These are phyloP conservation scores for Purshia tridentata DNA, from an alignment of 306 rosid species.

Conservation along the genomic window DNA sequence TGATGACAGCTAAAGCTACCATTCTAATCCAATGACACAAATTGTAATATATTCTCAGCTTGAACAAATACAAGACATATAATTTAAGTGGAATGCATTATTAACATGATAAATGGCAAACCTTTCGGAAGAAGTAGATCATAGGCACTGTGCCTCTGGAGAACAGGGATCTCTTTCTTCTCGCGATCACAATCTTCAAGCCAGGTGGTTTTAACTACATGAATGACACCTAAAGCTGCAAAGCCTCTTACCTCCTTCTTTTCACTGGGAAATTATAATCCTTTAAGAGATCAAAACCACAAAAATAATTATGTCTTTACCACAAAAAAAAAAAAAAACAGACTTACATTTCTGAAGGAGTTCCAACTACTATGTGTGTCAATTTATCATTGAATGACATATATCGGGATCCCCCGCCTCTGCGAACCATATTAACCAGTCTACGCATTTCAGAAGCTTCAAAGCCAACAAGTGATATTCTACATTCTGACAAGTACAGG, in stretches of 20 bases:
- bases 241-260: slow-evolving; percentile 76
- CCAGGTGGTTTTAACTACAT: slow-evolving; percentile 77
- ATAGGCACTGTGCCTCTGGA: slow-evolving; percentile 60
- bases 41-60: slow-evolving; percentile 13
- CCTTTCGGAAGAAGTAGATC: slow-evolving; percentile 83
- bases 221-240: slow-evolving; percentile 73
- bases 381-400: slow-evolving; percentile 67
- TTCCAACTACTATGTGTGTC: slow-evolving; percentile 86
- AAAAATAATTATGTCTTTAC: slow-evolving; percentile 9
- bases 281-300: slow-evolving; percentile 12
- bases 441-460: slow-evolving; percentile 84
- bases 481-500: slow-evolving; percentile 84
- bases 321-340: slow-evolving; percentile 7
- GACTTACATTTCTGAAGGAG: slow-evolving; percentile 75
- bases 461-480: slow-evolving; percentile 75
- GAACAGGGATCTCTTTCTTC: slow-evolving; percentile 75
- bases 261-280: slow-evolving; percentile 53
- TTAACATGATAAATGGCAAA: slow-evolving; percentile 31
- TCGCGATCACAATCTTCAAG: slow-evolving; percentile 81
- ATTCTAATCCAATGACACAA: not conserved
- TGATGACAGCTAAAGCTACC: not conserved
- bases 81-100: not conserved
- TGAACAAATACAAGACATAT: slow-evolving; percentile 17
- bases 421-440: slow-evolving; percentile 78
- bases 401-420: slow-evolving; percentile 88